Percentiles rank a stretch among this genome's conserved stretches.
Evolutionary conservation across 2,329 filamentous ascomycete species (phyloP).

Genomic region (Corinectria fuckeliana): DNA sequence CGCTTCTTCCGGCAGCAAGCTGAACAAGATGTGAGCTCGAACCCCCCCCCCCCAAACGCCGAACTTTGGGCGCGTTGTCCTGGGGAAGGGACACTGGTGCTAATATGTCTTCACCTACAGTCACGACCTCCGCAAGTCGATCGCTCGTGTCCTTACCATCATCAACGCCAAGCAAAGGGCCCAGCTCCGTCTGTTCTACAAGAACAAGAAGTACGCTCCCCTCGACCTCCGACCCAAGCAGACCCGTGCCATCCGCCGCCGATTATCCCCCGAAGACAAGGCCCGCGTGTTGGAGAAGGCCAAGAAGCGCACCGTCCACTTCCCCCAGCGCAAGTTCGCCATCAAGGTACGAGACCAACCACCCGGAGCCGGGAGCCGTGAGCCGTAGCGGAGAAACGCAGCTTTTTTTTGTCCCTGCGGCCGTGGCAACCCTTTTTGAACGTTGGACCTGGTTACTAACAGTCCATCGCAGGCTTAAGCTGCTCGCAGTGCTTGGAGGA

Average conservation of each 20-base stretch:
- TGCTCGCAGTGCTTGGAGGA: constrained; percentile 37
- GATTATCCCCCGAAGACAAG: constrained; percentile 90
- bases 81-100: constrained; percentile 15
- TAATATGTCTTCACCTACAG: constrained; percentile 55
- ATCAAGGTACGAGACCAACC: constrained; percentile 85
- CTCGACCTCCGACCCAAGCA: constrained; percentile 98
- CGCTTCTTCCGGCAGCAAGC: constrained; percentile 91
- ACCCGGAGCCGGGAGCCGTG: not conserved
- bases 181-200: constrained; percentile 99
- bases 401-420: not conserved
- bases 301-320: constrained; percentile 95
- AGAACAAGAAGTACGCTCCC: constrained; percentile 99
- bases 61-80: not conserved
- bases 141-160: constrained; percentile 97
- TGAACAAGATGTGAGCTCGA: constrained; percentile 87
- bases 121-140: constrained; percentile 99
- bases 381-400: not conserved
- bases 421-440: not conserved
- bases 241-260: constrained; percentile 96
- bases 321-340: constrained; percentile 98
- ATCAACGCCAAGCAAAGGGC: constrained; percentile 99
- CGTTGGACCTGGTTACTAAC: constrained; percentile 25
- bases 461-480: constrained; percentile 37
- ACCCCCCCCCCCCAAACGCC: not conserved
- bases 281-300: constrained; percentile 87